A percentile compares a stretch with the other conserved stretches of the same genome.
Conservation (phyloP, 768 basidiomycete genomes). For the Hebeloma cylindrosporum region DNA sequence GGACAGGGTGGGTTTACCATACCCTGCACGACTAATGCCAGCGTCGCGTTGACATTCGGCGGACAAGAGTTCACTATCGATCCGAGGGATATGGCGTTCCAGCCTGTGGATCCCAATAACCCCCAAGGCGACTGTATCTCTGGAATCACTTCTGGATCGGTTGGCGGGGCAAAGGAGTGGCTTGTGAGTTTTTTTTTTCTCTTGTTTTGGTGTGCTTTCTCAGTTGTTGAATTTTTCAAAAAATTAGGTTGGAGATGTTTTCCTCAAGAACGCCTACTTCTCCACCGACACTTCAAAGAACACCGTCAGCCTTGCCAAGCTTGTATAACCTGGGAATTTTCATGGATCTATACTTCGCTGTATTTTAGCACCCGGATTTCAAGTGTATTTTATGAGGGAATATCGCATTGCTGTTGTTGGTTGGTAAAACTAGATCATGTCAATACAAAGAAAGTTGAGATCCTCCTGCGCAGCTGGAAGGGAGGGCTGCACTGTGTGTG, state of each 20-base stretch:
- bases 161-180: constrained; percentile 66
- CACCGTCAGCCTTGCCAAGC: constrained; percentile 54
- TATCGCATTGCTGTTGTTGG: too few relatives aligned
- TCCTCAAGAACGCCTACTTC: constrained; percentile 77
- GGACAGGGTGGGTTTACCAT: constrained; percentile 50
- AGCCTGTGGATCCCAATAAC: constrained; percentile 46
- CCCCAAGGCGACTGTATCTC: constrained; percentile 68
- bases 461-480: too few relatives aligned
- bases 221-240: constrained; percentile 10
- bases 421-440: too few relatives aligned
- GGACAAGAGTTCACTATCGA: constrained; percentile 54
- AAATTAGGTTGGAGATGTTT: constrained; percentile 62
- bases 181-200: constrained; percentile 43
- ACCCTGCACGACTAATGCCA: constrained; percentile 44
- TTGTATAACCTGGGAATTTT: too few relatives aligned
- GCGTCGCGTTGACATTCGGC: constrained; percentile 49
- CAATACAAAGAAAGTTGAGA: too few relatives aligned
- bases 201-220: neutral
- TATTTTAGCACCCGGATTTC: too few relatives aligned
- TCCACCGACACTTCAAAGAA: constrained; percentile 61
- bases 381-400: too few relatives aligned
- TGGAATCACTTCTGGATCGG: constrained; percentile 62
- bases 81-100: constrained; percentile 62
- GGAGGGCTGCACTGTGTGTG: too few relatives aligned
- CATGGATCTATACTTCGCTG: too few relatives aligned